Evolutionary conservation across 2,329 filamentous ascomycete species (phyloP).

Genomic region (Colletotrichum lentis): DNA sequence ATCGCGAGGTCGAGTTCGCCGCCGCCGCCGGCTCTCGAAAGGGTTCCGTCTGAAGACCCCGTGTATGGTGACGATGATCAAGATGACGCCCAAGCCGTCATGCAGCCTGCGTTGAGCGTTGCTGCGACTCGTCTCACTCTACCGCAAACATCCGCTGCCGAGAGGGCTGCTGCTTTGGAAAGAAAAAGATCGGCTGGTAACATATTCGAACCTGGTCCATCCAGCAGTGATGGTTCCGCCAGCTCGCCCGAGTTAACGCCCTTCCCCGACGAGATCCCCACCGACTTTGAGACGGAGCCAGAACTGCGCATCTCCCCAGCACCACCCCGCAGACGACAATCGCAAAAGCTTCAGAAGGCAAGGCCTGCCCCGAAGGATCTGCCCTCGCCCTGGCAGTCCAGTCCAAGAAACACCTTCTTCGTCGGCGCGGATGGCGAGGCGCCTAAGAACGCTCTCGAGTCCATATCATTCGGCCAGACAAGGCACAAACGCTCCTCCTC

Average conservation of each 20-base stretch:
- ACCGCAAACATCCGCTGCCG: constrained; percentile 62
- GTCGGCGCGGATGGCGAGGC: constrained; percentile 42
- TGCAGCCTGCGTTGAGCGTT: constrained; percentile 67
- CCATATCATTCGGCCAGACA: constrained; percentile 55
- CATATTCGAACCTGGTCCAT: constrained; percentile 44
- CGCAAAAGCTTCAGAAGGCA: constrained; percentile 32
- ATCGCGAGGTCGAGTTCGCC: constrained; percentile 13
- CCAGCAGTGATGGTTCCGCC: constrained; percentile 31
- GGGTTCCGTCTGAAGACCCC: constrained; percentile 43
- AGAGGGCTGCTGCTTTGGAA: constrained; percentile 66
- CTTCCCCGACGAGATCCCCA: constrained; percentile 35
- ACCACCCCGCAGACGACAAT: constrained; percentile 21
- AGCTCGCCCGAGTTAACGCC: constrained; percentile 36
- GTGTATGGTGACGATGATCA: constrained; percentile 52
- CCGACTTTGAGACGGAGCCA: constrained; percentile 31
- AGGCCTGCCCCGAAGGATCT: constrained; percentile 34
- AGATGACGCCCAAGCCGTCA: constrained; percentile 66
- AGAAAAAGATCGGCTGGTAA: constrained; percentile 49
- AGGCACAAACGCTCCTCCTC: constrained; percentile 63
- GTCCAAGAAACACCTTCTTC: constrained; percentile 50
- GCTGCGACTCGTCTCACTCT: constrained; percentile 64
- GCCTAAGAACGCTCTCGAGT: constrained; percentile 52
- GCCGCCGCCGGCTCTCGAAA: constrained; percentile 28
- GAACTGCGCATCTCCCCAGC: constrained; percentile 25
- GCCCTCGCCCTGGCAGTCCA: constrained; percentile 53